These are phyloP conservation scores for Aspergillus sparsus DNA, from an alignment of 495 filamentous ascomycete species.

Conservation along the genomic window DNA sequence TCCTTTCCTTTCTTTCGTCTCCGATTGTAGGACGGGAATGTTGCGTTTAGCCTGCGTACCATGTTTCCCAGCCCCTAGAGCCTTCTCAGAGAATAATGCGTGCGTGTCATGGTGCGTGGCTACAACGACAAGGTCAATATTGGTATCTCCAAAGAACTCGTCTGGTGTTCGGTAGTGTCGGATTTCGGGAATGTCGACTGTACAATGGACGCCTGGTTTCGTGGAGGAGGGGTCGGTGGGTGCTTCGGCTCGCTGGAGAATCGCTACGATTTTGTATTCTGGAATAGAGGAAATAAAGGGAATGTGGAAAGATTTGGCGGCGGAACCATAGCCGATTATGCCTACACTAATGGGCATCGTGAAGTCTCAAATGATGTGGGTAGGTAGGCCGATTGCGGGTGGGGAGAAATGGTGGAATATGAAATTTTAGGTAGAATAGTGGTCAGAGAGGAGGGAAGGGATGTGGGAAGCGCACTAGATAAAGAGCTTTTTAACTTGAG, in stretches of 20 bases:
- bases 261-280: slow-evolving; percentile 2
- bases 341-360: slow-evolving; percentile 3
- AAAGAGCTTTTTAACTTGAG: too few species aligned
- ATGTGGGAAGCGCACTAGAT: too few species aligned
- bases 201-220: neutral
- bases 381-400: too few species aligned
- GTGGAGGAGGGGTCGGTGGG: neutral
- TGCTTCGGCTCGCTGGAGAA: slow-evolving; percentile 1
- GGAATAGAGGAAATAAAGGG: slow-evolving; percentile 2
- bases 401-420: too few species aligned
- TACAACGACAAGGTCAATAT: neutral
- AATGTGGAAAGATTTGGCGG: slow-evolving; percentile 8
- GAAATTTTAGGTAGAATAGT: too few species aligned
- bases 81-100: neutral
- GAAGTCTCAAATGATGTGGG: too few species aligned
- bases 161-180: slow-evolving; percentile 3
- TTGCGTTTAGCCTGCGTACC: neutral
- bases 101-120: slow-evolving; percentile 5
- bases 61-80: slow-evolving; percentile 7
- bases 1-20: neutral
- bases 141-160: neutral
- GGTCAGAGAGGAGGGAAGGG: too few species aligned
- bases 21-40: neutral
- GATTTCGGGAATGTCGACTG: slow-evolving; percentile 1
- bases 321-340: slow-evolving; percentile 4